These are phyloP conservation scores for Papiliotrema fonsecae DNA, from an alignment of 1,284 basidiomycete species.

Conservation along the genomic window DNA sequence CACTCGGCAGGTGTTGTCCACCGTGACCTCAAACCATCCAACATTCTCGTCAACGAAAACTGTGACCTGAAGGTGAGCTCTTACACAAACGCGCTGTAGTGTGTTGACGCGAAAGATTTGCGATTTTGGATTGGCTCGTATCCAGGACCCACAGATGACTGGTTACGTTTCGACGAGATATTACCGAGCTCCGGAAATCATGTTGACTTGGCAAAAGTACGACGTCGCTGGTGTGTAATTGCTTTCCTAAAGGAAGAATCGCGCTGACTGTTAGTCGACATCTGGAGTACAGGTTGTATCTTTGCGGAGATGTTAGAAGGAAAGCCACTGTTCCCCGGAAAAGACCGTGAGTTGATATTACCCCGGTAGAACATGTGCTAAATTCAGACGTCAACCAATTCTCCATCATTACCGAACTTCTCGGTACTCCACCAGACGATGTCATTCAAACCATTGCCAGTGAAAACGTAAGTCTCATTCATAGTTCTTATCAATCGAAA, in stretches of 20 bases:
- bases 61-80: slow-evolving; percentile 79
- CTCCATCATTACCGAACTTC: slow-evolving; percentile 97
- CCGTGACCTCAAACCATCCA: slow-evolving; percentile 98
- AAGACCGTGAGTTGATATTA: slow-evolving; percentile 62
- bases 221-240: slow-evolving; percentile 70
- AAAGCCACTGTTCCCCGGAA: slow-evolving; percentile 97
- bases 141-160: slow-evolving; percentile 94
- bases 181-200: slow-evolving; percentile 98
- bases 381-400: slow-evolving; percentile 96
- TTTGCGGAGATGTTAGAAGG: slow-evolving; percentile 99
- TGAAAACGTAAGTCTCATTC: slow-evolving; percentile 70
- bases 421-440: slow-evolving; percentile 97
- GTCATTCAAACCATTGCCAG: slow-evolving; percentile 98
- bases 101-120: slow-evolving; percentile 63
- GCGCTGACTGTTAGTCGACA: slow-evolving; percentile 64
- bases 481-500: background rate
- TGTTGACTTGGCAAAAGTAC: slow-evolving; percentile 99
- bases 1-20: slow-evolving; percentile 99
- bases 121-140: slow-evolving; percentile 95
- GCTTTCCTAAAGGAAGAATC: background rate
- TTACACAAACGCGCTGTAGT: background rate
- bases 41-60: slow-evolving; percentile 99
- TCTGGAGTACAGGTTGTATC: slow-evolving; percentile 99
- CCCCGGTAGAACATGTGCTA: background rate
- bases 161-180: slow-evolving; percentile 99